These are phyloP conservation scores for Irineochytrium annulatum DNA, from an alignment of 192 early-diverging fungal species.

Conservation along the genomic window DNA sequence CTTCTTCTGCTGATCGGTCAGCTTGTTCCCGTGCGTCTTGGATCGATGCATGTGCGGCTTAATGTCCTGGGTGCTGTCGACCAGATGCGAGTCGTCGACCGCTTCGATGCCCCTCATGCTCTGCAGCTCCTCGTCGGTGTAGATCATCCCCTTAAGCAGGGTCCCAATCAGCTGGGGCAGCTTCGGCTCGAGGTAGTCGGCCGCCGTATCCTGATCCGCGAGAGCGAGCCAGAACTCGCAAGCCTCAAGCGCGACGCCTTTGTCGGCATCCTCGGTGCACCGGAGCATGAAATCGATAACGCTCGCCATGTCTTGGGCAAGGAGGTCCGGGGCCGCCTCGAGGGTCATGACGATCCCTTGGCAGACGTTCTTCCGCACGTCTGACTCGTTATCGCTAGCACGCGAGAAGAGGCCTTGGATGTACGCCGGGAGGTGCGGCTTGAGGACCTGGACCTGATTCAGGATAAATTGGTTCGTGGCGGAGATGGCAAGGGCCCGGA, in stretches of 20 bases:
- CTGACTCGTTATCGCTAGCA: conserved; percentile 74
- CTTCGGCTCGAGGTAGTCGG: conserved; percentile 51
- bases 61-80: conserved; percentile 89
- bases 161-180: conserved; percentile 17
- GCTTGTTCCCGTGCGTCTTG: conserved; percentile 67
- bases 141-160: conserved; percentile 89
- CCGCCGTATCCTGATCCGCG: conserved; percentile 82
- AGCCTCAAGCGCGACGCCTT: conserved; percentile 90
- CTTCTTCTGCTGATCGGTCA: conserved; percentile 23
- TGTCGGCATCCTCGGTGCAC: conserved; percentile 76
- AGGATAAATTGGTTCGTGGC: conserved; percentile 85
- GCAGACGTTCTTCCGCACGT: conserved; percentile 90
- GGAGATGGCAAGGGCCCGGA: conserved; percentile 78
- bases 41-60: conserved; percentile 90
- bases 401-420: conserved; percentile 76
- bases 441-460: conserved; percentile 67
- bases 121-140: conserved; percentile 82
- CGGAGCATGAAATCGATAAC: conserved; percentile 95
- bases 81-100: conserved; percentile 76
- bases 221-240: conserved; percentile 99
- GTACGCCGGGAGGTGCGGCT: conserved; percentile 61
- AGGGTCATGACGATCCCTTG: conserved; percentile 88
- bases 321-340: conserved; percentile 77
- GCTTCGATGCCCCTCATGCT: conserved; percentile 68
- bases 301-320: conserved; percentile 81